These are phyloP conservation scores for Cucurbita argyrosperma DNA, from an alignment of 306 rosid species.

Conservation along the genomic window DNA sequence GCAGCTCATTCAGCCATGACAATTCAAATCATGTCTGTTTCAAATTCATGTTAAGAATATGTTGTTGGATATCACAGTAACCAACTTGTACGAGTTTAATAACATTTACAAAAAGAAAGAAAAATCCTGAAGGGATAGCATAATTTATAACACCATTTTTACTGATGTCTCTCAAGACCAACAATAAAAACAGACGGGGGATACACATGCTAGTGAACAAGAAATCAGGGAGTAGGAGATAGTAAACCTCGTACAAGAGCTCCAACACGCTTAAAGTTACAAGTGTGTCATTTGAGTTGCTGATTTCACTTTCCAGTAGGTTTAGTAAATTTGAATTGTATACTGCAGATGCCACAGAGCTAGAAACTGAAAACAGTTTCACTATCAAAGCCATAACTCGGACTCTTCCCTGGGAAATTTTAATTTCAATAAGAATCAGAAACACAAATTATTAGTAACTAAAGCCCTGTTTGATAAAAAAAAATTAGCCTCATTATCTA, in stretches of 20 bases:
- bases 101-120: background rate
- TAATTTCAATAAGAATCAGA: slow-evolving; percentile 2
- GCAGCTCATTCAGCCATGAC: background rate
- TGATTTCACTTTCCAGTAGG: slow-evolving; percentile 64
- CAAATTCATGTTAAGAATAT: background rate
- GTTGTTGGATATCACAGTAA: background rate
- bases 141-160: background rate
- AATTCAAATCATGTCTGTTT: background rate
- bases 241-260: slow-evolving; percentile 75
- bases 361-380: slow-evolving; percentile 73
- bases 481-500: too few species aligned
- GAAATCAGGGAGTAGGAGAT: slow-evolving; percentile 3
- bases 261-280: slow-evolving; percentile 72
- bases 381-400: slow-evolving; percentile 78
- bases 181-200: background rate
- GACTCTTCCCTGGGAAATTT: slow-evolving; percentile 55
- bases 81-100: background rate
- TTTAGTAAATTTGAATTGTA: slow-evolving; percentile 48
- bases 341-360: slow-evolving; percentile 47
- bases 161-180: background rate
- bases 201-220: background rate
- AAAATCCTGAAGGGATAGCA: background rate
- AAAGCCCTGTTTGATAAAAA: too few species aligned
- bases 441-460: slow-evolving; percentile 2
- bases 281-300: slow-evolving; percentile 54